Conservation (phyloP, 2,329 filamentous ascomycete genomes). For the Cladosporium sp. region DNA sequence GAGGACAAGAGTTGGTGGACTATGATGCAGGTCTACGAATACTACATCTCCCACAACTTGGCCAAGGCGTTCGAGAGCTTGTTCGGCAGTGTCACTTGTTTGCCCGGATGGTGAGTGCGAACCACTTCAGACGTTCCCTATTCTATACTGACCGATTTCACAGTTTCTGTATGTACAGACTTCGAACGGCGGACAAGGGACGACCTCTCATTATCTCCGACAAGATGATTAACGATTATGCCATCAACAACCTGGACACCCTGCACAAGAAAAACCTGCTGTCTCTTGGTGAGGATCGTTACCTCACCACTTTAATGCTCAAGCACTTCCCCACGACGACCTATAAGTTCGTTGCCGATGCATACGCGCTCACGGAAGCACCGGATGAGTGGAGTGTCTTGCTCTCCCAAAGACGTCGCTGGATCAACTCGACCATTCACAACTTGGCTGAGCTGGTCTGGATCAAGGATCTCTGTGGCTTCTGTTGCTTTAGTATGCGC, state of each 20-base stretch:
- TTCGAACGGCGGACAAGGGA: slow-evolving; percentile 88
- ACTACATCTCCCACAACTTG: slow-evolving; percentile 97
- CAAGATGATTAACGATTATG: slow-evolving; percentile 79
- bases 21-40: slow-evolving; percentile 99
- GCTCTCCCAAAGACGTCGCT: slow-evolving; percentile 94
- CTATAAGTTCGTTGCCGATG: slow-evolving; percentile 92
- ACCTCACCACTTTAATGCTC: slow-evolving; percentile 93
- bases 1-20: slow-evolving; percentile 96
- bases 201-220: slow-evolving; percentile 92
- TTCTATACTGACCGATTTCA: slow-evolving; percentile 12
- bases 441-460: slow-evolving; percentile 87
- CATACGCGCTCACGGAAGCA: slow-evolving; percentile 86
- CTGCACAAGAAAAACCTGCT: slow-evolving; percentile 92
- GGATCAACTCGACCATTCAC: slow-evolving; percentile 99
- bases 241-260: slow-evolving; percentile 83
- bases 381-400: slow-evolving; percentile 91
- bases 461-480: slow-evolving; percentile 90
- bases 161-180: slow-evolving; percentile 98
- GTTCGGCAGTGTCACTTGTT: slow-evolving; percentile 95
- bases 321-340: slow-evolving; percentile 95
- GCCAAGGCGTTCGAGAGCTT: slow-evolving; percentile 96
- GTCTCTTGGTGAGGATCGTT: slow-evolving; percentile 93
- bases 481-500: slow-evolving; percentile 98
- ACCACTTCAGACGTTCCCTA: neutral
- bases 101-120: slow-evolving; percentile 86